Percentiles rank a stretch among this genome's conserved stretches.
phyloP scores from a whole-genome alignment of 1,284 basidiomycete genomes.

The Prillingera fragicola region DNA sequence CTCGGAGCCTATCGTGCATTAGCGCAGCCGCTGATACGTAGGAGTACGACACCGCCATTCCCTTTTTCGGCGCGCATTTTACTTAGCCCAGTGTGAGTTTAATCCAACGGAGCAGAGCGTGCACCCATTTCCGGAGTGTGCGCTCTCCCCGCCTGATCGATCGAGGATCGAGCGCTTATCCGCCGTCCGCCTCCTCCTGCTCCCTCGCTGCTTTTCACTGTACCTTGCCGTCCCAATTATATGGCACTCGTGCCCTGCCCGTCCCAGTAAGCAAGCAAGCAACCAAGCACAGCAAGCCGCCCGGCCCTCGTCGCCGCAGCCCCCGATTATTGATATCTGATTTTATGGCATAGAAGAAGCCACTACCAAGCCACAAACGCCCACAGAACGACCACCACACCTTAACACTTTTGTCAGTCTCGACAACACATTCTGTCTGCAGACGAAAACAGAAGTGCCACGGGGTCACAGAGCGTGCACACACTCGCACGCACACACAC shows the following conservation, averaged over 20 bases:
- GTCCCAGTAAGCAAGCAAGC: neutral
- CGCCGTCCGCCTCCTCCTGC: neutral
- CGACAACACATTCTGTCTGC: neutral
- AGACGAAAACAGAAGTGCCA: no score
- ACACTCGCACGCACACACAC: no score
- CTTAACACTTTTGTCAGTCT: no score
- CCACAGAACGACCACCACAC: neutral
- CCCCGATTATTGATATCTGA: neutral
- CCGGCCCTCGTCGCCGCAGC: no score
- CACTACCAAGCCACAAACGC: neutral
- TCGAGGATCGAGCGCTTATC: conserved; percentile 10
- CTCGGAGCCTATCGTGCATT: neutral
- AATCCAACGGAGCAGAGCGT: neutral
- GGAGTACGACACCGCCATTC: neutral
- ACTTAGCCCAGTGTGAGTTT: neutral
- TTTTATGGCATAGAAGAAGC: neutral
- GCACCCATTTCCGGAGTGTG: neutral
- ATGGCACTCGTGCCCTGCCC: neutral
- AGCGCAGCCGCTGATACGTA: neutral
- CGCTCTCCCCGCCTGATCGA: conserved; percentile 3
- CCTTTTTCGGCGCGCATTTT: neutral
- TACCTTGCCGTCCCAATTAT: neutral
- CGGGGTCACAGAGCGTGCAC: no score
- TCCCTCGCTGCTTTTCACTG: neutral
- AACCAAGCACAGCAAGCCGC: no score